phyloP scores from a whole-genome alignment of 352 stramenopile species.

The Elongisporangium senticosum region DNA sequence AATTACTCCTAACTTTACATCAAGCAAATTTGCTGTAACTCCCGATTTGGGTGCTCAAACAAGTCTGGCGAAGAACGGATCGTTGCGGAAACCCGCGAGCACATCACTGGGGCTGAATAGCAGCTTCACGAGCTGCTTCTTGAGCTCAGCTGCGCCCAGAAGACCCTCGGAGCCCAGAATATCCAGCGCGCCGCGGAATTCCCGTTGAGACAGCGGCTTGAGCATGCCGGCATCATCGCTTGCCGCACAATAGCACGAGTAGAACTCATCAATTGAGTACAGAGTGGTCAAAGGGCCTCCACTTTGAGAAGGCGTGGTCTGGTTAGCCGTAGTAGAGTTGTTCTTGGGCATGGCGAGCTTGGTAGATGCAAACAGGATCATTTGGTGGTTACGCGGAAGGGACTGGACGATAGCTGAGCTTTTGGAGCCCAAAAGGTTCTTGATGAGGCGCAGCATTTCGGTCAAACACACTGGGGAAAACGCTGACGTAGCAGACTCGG shows the following conservation, averaged over 20 bases:
- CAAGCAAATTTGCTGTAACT: background rate
- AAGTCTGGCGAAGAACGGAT: slow-evolving; percentile 70
- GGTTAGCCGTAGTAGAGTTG: slow-evolving; percentile 15
- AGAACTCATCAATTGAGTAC: slow-evolving; percentile 54
- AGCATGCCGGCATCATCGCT: slow-evolving; percentile 63
- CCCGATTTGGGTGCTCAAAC: slow-evolving; percentile 22
- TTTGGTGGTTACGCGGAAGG: slow-evolving; percentile 72
- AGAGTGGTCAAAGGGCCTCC: slow-evolving; percentile 10
- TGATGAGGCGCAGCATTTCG: slow-evolving; percentile 72
- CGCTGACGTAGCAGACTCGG: slow-evolving; percentile 5
- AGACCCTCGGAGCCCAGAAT: slow-evolving; percentile 66
- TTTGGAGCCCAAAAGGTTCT: slow-evolving; percentile 63
- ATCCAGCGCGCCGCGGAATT: slow-evolving; percentile 67
- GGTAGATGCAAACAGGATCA: slow-evolving; percentile 74
- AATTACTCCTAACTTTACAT: background rate
- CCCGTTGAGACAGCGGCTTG: slow-evolving; percentile 45
- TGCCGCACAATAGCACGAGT: slow-evolving; percentile 62
- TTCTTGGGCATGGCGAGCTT: slow-evolving; percentile 31
- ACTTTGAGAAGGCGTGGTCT: background rate
- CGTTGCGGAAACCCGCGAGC: slow-evolving; percentile 61
- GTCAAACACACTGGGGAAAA: slow-evolving; percentile 42
- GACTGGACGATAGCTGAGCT: slow-evolving; percentile 46
- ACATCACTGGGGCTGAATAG: slow-evolving; percentile 59
- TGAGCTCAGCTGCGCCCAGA: slow-evolving; percentile 45
- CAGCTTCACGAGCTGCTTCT: slow-evolving; percentile 77